These are phyloP conservation scores for Naganishia friedmannii DNA, from an alignment of 768 basidiomycete genomes.

Conservation along the genomic window DNA sequence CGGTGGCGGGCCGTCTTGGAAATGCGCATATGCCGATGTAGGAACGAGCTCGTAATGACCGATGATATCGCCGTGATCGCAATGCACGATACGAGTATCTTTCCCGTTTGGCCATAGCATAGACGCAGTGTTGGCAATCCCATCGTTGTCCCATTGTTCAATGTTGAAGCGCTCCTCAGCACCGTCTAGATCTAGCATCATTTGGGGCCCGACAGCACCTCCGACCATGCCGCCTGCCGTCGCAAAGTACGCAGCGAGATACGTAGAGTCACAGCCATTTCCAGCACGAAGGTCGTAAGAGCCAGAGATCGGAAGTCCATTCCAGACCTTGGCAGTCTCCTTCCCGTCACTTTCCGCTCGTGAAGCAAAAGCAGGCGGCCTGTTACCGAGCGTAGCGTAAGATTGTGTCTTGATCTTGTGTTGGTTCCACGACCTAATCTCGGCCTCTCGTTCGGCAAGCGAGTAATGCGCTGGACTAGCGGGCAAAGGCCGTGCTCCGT, in stretches of 20 bases:
- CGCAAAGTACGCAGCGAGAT: neutral
- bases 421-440: neutral
- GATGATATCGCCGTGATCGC: constrained; percentile 13
- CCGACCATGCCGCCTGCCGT: neutral
- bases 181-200: neutral
- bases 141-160: constrained; percentile 19
- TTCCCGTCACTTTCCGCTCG: neutral
- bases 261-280: constrained; percentile 5
- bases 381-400: neutral
- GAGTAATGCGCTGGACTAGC: neutral
- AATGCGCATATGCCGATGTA: neutral
- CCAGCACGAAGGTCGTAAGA: neutral
- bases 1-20: neutral
- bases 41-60: constrained; percentile 2
- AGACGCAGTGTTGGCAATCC: constrained; percentile 12
- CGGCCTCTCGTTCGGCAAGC: neutral
- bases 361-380: neutral
- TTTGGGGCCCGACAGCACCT: neutral
- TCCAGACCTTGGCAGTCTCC: neutral
- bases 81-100: neutral
- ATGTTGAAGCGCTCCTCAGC: neutral
- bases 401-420: neutral
- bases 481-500: neutral
- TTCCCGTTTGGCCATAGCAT: constrained; percentile 14
- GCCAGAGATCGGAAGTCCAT: neutral